Conservation (phyloP, 257 asterid species). For the Nicotiana benthamiana region DNA sequence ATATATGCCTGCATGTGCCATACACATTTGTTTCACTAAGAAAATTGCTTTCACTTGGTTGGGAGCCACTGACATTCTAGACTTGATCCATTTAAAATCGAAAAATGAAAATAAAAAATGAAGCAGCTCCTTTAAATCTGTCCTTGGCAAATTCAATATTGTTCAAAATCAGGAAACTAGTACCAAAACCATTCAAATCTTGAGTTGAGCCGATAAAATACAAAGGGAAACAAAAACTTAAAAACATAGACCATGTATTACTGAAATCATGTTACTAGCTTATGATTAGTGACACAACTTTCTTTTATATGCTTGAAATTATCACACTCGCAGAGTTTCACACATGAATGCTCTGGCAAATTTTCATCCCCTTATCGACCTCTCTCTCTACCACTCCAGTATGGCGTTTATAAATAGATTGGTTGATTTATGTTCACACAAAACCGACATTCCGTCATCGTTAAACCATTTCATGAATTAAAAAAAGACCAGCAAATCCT, state of each 20-base stretch:
- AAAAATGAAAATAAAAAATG: background rate
- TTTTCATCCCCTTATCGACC: background rate
- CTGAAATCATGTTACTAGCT: background rate
- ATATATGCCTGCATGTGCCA: background rate
- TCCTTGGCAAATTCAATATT: background rate
- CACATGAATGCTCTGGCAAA: background rate
- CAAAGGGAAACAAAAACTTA: background rate
- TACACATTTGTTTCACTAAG: background rate
- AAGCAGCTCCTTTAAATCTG: background rate
- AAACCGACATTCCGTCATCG: background rate
- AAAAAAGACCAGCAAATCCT: background rate
- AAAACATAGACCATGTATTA: background rate
- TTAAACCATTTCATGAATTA: background rate
- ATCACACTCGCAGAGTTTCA: background rate
- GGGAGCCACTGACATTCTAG: background rate
- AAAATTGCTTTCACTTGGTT: background rate
- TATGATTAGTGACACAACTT: background rate
- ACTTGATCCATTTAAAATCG: background rate
- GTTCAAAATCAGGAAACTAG: background rate
- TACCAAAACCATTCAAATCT: background rate
- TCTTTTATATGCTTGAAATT: background rate
- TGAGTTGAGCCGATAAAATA: background rate
- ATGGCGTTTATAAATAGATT: background rate
- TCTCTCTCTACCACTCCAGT: background rate
- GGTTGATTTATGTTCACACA: background rate